Evolutionary conservation across 768 basidiomycete species (phyloP).

Genomic region (Serendipita sp.): DNA sequence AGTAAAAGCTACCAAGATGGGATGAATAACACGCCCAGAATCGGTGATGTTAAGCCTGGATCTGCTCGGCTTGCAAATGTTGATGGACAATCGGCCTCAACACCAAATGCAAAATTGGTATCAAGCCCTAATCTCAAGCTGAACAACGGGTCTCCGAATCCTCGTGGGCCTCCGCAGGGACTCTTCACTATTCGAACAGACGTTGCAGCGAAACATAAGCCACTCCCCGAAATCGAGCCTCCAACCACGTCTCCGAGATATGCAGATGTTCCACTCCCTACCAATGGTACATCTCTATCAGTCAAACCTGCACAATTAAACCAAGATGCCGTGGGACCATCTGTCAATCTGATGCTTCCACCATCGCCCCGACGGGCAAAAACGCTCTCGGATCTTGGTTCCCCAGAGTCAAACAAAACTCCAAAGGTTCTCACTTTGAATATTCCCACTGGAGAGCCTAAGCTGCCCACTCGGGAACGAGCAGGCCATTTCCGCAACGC

Average conservation of each 20-base stretch:
- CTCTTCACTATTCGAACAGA: background rate
- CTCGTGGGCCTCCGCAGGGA: conserved; percentile 2
- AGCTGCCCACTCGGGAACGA: background rate
- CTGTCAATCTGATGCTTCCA: background rate
- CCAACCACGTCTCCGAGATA: conserved; percentile 6
- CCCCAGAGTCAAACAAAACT: background rate
- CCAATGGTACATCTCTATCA: background rate
- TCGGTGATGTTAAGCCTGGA: background rate
- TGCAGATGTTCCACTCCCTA: background rate
- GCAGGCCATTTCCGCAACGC: background rate
- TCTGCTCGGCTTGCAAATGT: background rate
- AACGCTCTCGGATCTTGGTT: conserved; percentile 6
- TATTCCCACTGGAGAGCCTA: background rate
- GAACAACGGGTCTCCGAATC: background rate
- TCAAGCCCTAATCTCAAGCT: background rate
- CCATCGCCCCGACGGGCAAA: conserved; percentile 11
- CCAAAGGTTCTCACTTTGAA: background rate
- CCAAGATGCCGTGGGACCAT: background rate
- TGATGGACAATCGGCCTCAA: background rate
- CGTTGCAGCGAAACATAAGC: background rate
- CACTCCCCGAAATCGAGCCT: conserved; percentile 7
- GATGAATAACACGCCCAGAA: background rate
- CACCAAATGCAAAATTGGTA: background rate
- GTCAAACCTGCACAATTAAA: background rate
- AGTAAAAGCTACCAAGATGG: background rate